Evolutionary conservation across 169 alveolate genomes (phyloP), one percentile per base, ranked within the genome.

Genomic region (Cryptosporidium meleagridis): DNA sequence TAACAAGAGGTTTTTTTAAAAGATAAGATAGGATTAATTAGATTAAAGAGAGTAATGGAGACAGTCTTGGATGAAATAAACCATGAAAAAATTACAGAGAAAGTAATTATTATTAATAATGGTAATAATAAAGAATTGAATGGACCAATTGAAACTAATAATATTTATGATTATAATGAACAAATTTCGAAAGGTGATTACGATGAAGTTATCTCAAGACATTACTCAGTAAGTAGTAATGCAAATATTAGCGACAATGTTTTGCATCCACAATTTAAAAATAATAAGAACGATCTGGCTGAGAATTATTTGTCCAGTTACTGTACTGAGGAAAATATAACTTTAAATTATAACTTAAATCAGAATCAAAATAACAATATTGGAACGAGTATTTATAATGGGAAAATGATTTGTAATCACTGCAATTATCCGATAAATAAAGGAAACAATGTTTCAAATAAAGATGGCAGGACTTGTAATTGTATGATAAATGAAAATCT

Each of bases 81-180:
- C 14, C 62, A 73, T 73, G 86, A 73, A 41, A 55, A 73, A 59
- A 31, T 51, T 71, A 23, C 67, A 33, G 85, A 73, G 31, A 73
- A 73, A 26, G 33, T 53, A 37, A 35, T 59, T 2, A 59, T 71
- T 71, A 12, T 73, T 41, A 55, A 51, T 39, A 29, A 53, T 6
- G 58, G 21, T 39, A 35, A 59, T 55, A 59, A 58, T 2, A 55
- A 55, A 26, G 70, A 73, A 26, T 55, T 52, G 14, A 59, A 55
- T 59, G 71, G 18, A 31, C 18, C 45, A 33, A 23, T 73, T 73
- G 33, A 59, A 52, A n/a, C 86, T 6, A 53, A 53, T 53, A 31
- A 35, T 26, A 73, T 73, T 35, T 73, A 59, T 73, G 23, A 39
- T 37, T 59, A 73, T 37, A 33, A 23, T 33, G 37, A 29, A 29